These are phyloP conservation scores for Dactylella cylindrospora DNA, from an alignment of 2,329 filamentous ascomycete species.

Conservation along the genomic window DNA sequence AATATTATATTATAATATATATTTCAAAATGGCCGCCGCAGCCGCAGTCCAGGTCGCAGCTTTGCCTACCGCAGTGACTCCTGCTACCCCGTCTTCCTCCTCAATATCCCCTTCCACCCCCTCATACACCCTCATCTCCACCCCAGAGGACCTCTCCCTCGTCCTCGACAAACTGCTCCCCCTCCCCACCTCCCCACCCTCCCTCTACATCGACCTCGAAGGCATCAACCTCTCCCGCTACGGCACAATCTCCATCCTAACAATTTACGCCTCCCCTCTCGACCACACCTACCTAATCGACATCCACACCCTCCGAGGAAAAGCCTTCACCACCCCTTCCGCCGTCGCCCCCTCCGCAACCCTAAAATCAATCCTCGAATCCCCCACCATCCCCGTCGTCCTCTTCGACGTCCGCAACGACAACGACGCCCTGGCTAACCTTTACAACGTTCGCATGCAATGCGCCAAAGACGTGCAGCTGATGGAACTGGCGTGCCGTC, in stretches of 20 bases:
- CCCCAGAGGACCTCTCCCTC: not conserved
- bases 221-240: constrained; percentile 54
- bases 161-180: constrained; percentile 40
- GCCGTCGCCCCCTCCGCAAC: constrained; percentile 24
- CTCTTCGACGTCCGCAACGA: constrained; percentile 64
- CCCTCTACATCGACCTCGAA: constrained; percentile 59
- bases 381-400: constrained; percentile 55
- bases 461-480: constrained; percentile 61
- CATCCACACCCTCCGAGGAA: constrained; percentile 51
- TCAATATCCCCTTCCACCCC: not conserved
- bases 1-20: too few species aligned
- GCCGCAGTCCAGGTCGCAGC: too few species aligned
- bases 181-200: constrained; percentile 49
- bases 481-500: constrained; percentile 57
- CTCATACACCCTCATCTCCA: constrained; percentile 28
- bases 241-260: constrained; percentile 56
- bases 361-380: constrained; percentile 56
- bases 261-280: constrained; percentile 51
- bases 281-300: constrained; percentile 55
- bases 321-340: constrained; percentile 54
- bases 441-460: constrained; percentile 54
- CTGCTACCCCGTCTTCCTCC: too few species aligned
- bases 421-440: constrained; percentile 59
- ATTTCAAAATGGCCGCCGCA: too few species aligned
- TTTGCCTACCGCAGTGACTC: too few species aligned